Evolutionary conservation across 2,329 filamentous ascomycete genomes (phyloP), one percentile per base, ranked within the genome.

Genomic region (Thelonectria rubi): DNA sequence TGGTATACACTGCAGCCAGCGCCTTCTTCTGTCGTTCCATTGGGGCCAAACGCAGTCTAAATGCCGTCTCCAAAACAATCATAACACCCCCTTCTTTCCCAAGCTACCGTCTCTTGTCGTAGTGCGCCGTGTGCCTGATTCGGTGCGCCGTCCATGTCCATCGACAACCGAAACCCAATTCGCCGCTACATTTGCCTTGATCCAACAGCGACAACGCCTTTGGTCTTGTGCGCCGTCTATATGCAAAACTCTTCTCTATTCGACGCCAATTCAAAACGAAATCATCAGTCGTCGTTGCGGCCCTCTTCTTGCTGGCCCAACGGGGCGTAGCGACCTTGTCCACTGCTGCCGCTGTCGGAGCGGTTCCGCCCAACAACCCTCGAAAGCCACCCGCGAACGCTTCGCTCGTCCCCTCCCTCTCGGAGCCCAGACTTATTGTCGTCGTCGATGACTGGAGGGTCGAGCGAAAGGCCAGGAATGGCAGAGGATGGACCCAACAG

Each of bases 381-480:
- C 3, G 78, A 79, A 7, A 81, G 64, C 84, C 84, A 87, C 9
- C 82, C 82, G 24, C 82, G 79, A 37, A 86, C 77, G 58, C 81
- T 75, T 60, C 79, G 74, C n/a, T 78, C 75, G 12, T 76, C 76
- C 3, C 71, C 74, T 21, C 75, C 73, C 34, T 67, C 69, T 65
- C 74, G 73, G 3, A 67, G 69, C 55, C 78, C 77, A 3, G 78
- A 77, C 72, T 84, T 85, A 49, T 73, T 77, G 37, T 81, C 78
- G 24, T 82, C 78, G 37, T 81, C 77, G 15, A 92, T 81, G 51
- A 87, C 83, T 1, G 93, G 92, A 17, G 92, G 91, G 42, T 96
- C 89, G 58, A 97, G 91, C 70, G 93, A 88, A 58, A 97, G 82
- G 9, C 91, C 89, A 1, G 93, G 93, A 61, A 97, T 93, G 8